Evolutionary conservation across 108 stramenopile genomes (phyloP), one percentile per base, ranked within the genome.

Genomic region (Craspedostauros australis): DNA sequence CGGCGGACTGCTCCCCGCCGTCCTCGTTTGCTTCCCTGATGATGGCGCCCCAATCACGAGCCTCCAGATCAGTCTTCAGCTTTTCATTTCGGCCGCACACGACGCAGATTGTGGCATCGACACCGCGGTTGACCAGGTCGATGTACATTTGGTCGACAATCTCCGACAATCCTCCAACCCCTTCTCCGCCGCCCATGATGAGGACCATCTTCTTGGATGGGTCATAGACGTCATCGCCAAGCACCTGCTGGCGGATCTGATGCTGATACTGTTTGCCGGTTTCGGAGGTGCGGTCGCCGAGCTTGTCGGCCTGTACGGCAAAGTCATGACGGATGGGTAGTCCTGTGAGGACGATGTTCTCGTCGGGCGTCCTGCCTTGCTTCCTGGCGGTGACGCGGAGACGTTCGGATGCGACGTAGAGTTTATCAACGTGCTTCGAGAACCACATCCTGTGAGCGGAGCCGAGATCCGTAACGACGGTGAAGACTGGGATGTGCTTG

Each of bases 161-260:
- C 20, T 77, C 68, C 1, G 70, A 66, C 31, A 96, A 63, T 0
- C 74, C 71, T 0, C 95, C 96, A 0, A 95, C 90, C 4, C 95
- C 97, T 64, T 96, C 97, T 20, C 95, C 97, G 6, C 97, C 97
- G 7, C 97, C 95, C 86, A 95, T 93, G 37, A 98, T 80, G 23
- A 96, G 56, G 12, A 94, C 75, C 71, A 90, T 68, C 51, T 78
- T 77, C 32, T 75, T 80, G 12, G 64, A 58, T n/a, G n/a, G n/a
- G n/a, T n/a, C n/a, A n/a, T n/a, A n/a, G n/a, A n/a, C n/a, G 0
- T 56, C 37, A 34, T 74, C 66, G 21, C 95, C 57, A 5, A 77
- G 77, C 9, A 96, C 74, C 51, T 65, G 40, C 24, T 59, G 49
- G 41, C 72, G 50, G 11, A 75, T 65, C 5, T 42, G 41, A 19